A percentile compares a stretch with the other conserved stretches of the same genome.
Conservation (phyloP, 352 stramenopile species). For the Pilasporangium apinafurcum region DNA sequence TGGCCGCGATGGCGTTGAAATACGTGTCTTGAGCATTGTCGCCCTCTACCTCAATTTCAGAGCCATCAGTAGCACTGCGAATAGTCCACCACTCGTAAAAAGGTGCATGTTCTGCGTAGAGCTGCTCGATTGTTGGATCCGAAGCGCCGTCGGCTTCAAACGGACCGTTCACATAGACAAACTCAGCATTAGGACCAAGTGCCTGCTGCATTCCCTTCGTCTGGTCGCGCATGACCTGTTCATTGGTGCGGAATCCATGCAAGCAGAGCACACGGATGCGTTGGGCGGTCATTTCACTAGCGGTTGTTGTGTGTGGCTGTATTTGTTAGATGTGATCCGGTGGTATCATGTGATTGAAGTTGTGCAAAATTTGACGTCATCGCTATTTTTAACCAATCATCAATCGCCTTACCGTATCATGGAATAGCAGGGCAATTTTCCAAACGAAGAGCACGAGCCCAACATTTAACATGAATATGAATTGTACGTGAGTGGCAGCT, state of each 20-base stretch:
- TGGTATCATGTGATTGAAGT: too few relatives aligned
- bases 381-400: too few relatives aligned
- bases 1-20: not conserved
- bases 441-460: too few relatives aligned
- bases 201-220: slow-evolving; percentile 23
- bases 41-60: slow-evolving; percentile 1
- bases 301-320: too few relatives aligned
- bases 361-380: too few relatives aligned
- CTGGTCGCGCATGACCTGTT: slow-evolving; percentile 36
- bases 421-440: too few relatives aligned
- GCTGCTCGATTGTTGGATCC: slow-evolving; percentile 24
- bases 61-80: not conserved
- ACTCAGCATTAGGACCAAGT: slow-evolving; percentile 25
- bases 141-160: slow-evolving; percentile 26
- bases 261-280: slow-evolving; percentile 42
- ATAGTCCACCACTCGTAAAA: slow-evolving; percentile 37
- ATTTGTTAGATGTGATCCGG: too few relatives aligned
- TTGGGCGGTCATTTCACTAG: too few relatives aligned
- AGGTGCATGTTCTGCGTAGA: slow-evolving; percentile 15
- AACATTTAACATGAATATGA: too few relatives aligned
- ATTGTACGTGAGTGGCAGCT: too few relatives aligned
- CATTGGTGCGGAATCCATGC: slow-evolving; percentile 53
- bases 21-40: slow-evolving; percentile 1
- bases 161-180: slow-evolving; percentile 31
- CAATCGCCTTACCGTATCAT: too few relatives aligned